phyloP scores from a whole-genome alignment of 345 rosid genomes.

The Syzygium oleosum region DNA sequence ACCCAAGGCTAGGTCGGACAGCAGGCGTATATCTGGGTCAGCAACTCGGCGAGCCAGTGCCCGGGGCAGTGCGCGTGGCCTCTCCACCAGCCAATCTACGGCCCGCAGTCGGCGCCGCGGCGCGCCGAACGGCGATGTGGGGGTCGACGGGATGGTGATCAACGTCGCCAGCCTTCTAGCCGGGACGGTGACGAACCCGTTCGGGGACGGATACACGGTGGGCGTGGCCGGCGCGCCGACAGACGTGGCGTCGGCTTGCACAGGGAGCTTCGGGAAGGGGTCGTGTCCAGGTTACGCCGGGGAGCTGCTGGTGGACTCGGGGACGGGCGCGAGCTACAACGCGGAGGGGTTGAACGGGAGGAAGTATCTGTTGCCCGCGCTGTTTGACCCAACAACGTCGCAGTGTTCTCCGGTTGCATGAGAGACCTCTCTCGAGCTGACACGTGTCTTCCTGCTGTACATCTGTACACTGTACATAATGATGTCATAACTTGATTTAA shows the following conservation, averaged over 20 bases:
- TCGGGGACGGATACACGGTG: slow-evolving; percentile 18
- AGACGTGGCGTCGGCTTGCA: slow-evolving; percentile 32
- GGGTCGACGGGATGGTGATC: slow-evolving; percentile 33
- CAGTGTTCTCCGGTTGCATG: slow-evolving; percentile 18
- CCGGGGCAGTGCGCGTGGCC: slow-evolving; percentile 46
- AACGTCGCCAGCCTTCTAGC: slow-evolving; percentile 29
- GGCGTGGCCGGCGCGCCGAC: slow-evolving; percentile 9
- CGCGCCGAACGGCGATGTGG: slow-evolving; percentile 35
- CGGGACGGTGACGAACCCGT: slow-evolving; percentile 30
- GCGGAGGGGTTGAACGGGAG: slow-evolving; percentile 19
- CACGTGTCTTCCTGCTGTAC: not conserved
- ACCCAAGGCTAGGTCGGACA: slow-evolving; percentile 17
- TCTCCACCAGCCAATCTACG: slow-evolving; percentile 38
- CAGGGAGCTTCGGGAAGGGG: slow-evolving; percentile 28
- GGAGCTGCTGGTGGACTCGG: slow-evolving; percentile 20
- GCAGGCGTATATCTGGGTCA: slow-evolving; percentile 27
- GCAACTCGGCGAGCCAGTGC: slow-evolving; percentile 31
- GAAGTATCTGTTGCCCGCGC: slow-evolving; percentile 28
- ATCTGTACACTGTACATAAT: not conserved
- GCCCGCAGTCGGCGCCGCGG: slow-evolving; percentile 29
- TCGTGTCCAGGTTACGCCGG: slow-evolving; percentile 38
- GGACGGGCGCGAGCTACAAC: slow-evolving; percentile 30
- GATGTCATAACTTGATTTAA: not conserved
- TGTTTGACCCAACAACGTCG: slow-evolving; percentile 26
- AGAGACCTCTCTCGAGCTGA: not conserved